Evolutionary conservation across 2,329 filamentous ascomycete genomes (phyloP).

Genomic region (Talaromyces sp.): DNA sequence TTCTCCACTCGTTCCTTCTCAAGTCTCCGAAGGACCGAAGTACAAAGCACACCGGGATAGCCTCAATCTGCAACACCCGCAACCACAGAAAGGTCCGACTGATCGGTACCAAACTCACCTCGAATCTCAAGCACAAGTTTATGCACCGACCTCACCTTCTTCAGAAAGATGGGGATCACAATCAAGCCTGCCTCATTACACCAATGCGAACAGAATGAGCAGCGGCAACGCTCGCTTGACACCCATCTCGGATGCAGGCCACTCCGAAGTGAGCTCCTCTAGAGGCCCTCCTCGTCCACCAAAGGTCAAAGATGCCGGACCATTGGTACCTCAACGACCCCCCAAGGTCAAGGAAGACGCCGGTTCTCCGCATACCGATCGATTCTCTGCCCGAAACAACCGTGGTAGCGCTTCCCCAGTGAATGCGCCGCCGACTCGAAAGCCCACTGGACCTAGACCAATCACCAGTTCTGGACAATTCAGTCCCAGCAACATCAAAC

Average conservation of each 20-base stretch:
- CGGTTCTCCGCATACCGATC: constrained; percentile 39
- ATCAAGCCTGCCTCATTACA: constrained; percentile 34
- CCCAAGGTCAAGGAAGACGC: constrained; percentile 38
- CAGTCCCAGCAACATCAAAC: constrained; percentile 25
- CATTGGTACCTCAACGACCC: constrained; percentile 54
- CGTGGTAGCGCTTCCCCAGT: constrained; percentile 26
- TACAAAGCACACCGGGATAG: constrained; percentile 64
- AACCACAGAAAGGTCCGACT: constrained; percentile 61
- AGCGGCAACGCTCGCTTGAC: constrained; percentile 40
- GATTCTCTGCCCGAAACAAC: constrained; percentile 37
- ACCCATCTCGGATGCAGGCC: constrained; percentile 46
- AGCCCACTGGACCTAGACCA: constrained; percentile 41
- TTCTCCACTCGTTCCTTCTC: constrained; percentile 61
- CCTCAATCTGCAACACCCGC: constrained; percentile 62
- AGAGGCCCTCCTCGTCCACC: constrained; percentile 50
- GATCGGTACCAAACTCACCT: constrained; percentile 60
- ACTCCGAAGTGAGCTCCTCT: constrained; percentile 42
- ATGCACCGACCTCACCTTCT: constrained; percentile 41
- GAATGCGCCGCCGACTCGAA: constrained; percentile 29
- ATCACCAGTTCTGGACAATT: constrained; percentile 29
- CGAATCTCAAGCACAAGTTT: constrained; percentile 59
- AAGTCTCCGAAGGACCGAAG: constrained; percentile 57
- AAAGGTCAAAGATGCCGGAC: constrained; percentile 56
- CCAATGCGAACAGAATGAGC: constrained; percentile 34
- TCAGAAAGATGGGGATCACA: constrained; percentile 48